Conservation (phyloP, 495 filamentous ascomycete genomes). For the Penicillium maclennaniae region DNA sequence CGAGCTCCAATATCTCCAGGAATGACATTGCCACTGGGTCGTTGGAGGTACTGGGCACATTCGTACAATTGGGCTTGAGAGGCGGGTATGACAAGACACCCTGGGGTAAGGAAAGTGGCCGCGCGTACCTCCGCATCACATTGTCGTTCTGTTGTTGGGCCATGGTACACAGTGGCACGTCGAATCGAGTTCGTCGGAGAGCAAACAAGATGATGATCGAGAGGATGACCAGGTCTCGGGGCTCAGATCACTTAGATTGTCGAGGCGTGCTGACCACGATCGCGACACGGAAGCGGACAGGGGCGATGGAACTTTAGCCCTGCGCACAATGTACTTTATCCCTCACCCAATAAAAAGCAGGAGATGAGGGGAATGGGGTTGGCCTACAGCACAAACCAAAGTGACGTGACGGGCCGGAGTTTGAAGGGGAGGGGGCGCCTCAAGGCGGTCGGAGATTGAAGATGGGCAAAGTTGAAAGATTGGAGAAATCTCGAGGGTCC, state of each 20-base stretch:
- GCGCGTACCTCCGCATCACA: conserved; percentile 68
- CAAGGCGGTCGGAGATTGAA: conserved; percentile 13
- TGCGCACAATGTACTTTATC: conserved; percentile 8
- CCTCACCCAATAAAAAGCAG: conserved; percentile 14
- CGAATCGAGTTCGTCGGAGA: conserved; percentile 6
- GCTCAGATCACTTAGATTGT: conserved; percentile 7
- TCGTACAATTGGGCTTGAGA: conserved; percentile 5
- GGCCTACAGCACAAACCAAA: conserved; percentile 21
- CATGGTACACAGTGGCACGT: conserved; percentile 37
- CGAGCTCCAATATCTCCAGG: not conserved
- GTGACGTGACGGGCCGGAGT: conserved; percentile 16
- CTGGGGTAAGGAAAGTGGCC: conserved; percentile 1
- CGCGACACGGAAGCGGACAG: conserved; percentile 14
- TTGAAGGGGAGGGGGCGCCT: conserved; percentile 1
- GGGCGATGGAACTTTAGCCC: conserved; percentile 13
- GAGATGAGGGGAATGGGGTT: conserved; percentile 3
- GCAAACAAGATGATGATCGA: conserved; percentile 5
- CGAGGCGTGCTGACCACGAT: conserved; percentile 8
- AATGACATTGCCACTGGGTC: not conserved
- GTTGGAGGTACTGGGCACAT: not conserved
- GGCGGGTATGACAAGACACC: conserved; percentile 11
- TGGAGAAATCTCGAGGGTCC: conserved; percentile 1
- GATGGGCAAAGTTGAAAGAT: conserved; percentile 1
- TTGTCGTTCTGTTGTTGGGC: conserved; percentile 61
- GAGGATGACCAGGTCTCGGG: conserved; percentile 3